Evolutionary conservation across 305 asterid species (phyloP).

Genomic region (Salvia sclarea): DNA sequence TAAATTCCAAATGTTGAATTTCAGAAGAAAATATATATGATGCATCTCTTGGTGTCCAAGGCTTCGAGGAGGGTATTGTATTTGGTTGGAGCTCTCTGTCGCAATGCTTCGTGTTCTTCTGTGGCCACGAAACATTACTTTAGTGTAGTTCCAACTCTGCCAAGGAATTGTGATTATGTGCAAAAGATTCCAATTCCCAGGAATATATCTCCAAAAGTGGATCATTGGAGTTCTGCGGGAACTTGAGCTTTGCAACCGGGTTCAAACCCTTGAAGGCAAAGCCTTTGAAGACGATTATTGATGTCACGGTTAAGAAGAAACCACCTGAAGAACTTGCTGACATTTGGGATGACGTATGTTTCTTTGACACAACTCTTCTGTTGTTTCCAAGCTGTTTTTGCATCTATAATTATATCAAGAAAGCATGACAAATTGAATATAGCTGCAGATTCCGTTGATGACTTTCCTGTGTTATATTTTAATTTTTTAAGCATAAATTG

Average conservation of each 20-base stretch:
- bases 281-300: conserved; percentile 72
- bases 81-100: conserved; percentile 32
- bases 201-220: conserved; percentile 45
- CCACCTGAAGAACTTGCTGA: conserved; percentile 75
- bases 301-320: conserved; percentile 74
- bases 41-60: conserved; percentile 51
- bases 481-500: neutral
- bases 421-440: neutral
- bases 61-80: conserved; percentile 48
- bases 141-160: conserved; percentile 35
- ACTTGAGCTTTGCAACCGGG: conserved; percentile 73
- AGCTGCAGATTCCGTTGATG: neutral
- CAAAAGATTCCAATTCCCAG: conserved; percentile 38
- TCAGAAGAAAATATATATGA: conserved; percentile 43
- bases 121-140: conserved; percentile 32
- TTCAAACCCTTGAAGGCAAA: conserved; percentile 69
- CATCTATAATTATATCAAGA: neutral
- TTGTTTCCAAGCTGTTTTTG: too few species aligned
- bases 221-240: conserved; percentile 52
- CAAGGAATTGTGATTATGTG: conserved; percentile 34
- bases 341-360: conserved; percentile 88
- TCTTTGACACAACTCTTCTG: conserved; percentile 20
- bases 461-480: neutral
- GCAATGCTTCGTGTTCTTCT: conserved; percentile 36
- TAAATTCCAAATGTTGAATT: conserved; percentile 19